Evolutionary conservation across 441 rosid species (phyloP).

Genomic region (Erodium moschatum): DNA sequence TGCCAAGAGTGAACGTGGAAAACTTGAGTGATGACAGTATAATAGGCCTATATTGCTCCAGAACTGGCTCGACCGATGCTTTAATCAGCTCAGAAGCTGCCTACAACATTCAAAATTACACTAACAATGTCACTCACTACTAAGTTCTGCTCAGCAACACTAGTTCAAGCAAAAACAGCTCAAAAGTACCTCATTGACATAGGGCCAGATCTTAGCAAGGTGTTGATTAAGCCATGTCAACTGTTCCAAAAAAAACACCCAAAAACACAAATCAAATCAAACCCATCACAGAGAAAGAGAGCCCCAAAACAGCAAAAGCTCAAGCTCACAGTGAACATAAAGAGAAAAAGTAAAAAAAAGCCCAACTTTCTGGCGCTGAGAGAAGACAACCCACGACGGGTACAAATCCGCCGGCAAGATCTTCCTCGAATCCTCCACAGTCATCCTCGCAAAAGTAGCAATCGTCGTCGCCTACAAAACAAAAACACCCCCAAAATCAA

Average conservation of each 20-base stretch:
- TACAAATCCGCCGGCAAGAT: slow-evolving; percentile 66
- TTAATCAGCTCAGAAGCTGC: slow-evolving; percentile 90
- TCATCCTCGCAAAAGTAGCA: slow-evolving; percentile 95
- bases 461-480: slow-evolving; percentile 54
- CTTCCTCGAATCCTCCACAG: slow-evolving; percentile 82
- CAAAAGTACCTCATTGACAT: slow-evolving; percentile 56
- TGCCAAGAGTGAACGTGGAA: slow-evolving; percentile 87
- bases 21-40: slow-evolving; percentile 66
- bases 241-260: slow-evolving; percentile 29
- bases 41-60: slow-evolving; percentile 77
- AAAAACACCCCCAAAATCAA: neutral
- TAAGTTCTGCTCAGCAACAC: neutral
- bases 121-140: neutral
- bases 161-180: too few species aligned
- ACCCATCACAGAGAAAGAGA: neutral
- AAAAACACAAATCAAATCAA: slow-evolving; percentile 5
- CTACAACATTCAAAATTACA: slow-evolving; percentile 29
- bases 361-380: slow-evolving; percentile 77
- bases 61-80: slow-evolving; percentile 78
- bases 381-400: slow-evolving; percentile 96
- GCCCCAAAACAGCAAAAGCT: neutral
- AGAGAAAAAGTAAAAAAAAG: neutral
- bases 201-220: slow-evolving; percentile 94
- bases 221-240: slow-evolving; percentile 83
- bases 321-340: slow-evolving; percentile 18